Evolutionary conservation across 805 yeast genomes (phyloP), one percentile per base, ranked within the genome.

Genomic region (Cyberlindnera mrakii): DNA sequence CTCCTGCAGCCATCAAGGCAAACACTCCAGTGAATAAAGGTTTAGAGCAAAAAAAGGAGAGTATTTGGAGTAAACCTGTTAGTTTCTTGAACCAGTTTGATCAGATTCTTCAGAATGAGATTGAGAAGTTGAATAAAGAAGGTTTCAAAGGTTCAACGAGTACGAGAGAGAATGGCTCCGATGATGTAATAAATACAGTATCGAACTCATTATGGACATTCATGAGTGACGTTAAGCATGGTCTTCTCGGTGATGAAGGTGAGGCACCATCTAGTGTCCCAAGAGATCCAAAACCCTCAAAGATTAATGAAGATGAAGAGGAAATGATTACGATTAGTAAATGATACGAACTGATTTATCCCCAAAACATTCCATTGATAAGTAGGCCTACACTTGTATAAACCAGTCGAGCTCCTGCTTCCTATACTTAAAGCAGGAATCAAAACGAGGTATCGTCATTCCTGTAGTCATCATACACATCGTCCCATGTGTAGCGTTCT

Each of bases 11-110:
- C n/a, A 37, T 30, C 17, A 39, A 33, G 32, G 20, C 30, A 16
- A 16, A 37, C 17, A 20, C 25, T 13, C 32, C 42, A 14, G 30
- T 17, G 33, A 30, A 30, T 16, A 30, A 30, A 15, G 33, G 33
- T 8, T 32, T 16, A 15, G 34, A 38, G 27, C 25, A 43, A 8
- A 52, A 49, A 44, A 43, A 57, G 23, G 44, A 49, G 4, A 67
- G 71, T 15, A 53, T 65, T 15, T 68, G 72, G 71, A 60, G 78
- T 4, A 79, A 74, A 51, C 84, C 88, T 1, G 65, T 82, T 35
- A 74, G 70, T 37, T 66, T 81, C 40, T 68, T 83, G 37, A 86
- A 80, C 51, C 86, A 80, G 48, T 73, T 83, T 54, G 91, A 83
- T 57, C 77, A 74, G 41, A 66, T 80, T 60, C 64, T 83, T 29